Evolutionary conservation across 2,329 filamentous ascomycete species (phyloP).

Genomic region (Parascedosporium putredinis): DNA sequence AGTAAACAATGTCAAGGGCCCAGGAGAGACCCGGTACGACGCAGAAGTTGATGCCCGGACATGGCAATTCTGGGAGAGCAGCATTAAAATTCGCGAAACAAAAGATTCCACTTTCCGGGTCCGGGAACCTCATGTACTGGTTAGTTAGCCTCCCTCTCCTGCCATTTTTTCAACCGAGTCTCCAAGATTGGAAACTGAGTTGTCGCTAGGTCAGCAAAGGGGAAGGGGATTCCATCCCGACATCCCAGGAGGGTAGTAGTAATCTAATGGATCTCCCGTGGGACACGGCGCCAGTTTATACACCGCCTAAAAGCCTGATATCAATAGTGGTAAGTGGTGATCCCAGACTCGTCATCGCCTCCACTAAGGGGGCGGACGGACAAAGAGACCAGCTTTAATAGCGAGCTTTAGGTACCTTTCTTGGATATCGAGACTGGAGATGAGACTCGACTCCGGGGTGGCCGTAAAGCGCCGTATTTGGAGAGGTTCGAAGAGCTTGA

Average conservation of each 20-base stretch:
- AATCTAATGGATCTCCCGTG: neutral
- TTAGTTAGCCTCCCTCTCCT: neutral
- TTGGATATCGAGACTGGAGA: neutral
- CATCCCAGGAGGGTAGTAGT: neutral
- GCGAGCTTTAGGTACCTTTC: neutral
- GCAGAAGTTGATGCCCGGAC: neutral
- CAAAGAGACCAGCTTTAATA: neutral
- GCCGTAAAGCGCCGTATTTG: neutral
- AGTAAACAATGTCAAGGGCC: neutral
- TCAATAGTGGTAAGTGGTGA: neutral
- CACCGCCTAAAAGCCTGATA: neutral
- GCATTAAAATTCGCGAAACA: slow-evolving; percentile 7
- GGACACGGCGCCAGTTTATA: neutral
- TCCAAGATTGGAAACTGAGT: neutral
- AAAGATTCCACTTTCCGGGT: neutral
- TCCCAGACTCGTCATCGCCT: neutral
- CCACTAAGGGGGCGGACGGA: no score
- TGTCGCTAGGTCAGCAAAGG: neutral
- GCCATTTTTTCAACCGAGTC: neutral
- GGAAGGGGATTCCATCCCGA: neutral
- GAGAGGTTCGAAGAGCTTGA: slow-evolving; percentile 6
- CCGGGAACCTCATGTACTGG: slow-evolving; percentile 2
- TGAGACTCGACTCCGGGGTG: neutral
- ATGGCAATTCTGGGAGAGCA: slow-evolving; percentile 8
- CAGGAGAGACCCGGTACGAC: neutral